phyloP scores from a whole-genome alignment of 2,329 filamentous ascomycete genomes.

The Cladosporium phlei region DNA sequence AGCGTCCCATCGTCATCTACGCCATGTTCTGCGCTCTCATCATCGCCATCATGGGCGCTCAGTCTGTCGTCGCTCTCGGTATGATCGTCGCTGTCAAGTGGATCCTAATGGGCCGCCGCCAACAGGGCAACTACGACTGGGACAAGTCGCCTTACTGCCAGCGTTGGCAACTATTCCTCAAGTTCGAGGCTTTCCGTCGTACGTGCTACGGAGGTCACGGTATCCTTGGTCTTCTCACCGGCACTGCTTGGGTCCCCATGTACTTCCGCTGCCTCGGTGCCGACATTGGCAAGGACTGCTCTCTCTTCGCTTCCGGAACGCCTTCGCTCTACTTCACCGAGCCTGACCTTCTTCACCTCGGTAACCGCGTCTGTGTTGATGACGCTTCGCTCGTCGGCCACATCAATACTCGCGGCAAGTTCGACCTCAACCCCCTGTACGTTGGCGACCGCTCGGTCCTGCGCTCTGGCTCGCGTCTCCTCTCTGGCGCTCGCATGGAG shows the following conservation, averaged over 20 bases:
- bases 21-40: slow-evolving; percentile 39
- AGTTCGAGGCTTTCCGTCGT: slow-evolving; percentile 48
- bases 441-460: slow-evolving; percentile 52
- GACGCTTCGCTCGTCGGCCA: slow-evolving; percentile 54
- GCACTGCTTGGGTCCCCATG: slow-evolving; percentile 48
- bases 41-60: slow-evolving; percentile 40
- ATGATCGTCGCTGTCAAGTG: slow-evolving; percentile 49
- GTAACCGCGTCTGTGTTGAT: slow-evolving; percentile 51
- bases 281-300: slow-evolving; percentile 51
- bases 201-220: slow-evolving; percentile 49
- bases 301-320: slow-evolving; percentile 50
- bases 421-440: slow-evolving; percentile 49
- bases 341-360: slow-evolving; percentile 52
- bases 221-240: slow-evolving; percentile 50
- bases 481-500: slow-evolving; percentile 52
- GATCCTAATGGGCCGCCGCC: slow-evolving; percentile 47
- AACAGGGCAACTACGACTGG: slow-evolving; percentile 54
- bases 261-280: slow-evolving; percentile 54
- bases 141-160: slow-evolving; percentile 53
- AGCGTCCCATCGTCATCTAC: slow-evolving; percentile 38
- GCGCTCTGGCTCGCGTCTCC: slow-evolving; percentile 48
- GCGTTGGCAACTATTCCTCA: slow-evolving; percentile 53
- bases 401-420: slow-evolving; percentile 54
- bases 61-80: slow-evolving; percentile 42
- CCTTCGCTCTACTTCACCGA: slow-evolving; percentile 54